These are phyloP conservation scores for Raphanus hybrid DNA, from an alignment of 441 rosid species.

Conservation along the genomic window DNA sequence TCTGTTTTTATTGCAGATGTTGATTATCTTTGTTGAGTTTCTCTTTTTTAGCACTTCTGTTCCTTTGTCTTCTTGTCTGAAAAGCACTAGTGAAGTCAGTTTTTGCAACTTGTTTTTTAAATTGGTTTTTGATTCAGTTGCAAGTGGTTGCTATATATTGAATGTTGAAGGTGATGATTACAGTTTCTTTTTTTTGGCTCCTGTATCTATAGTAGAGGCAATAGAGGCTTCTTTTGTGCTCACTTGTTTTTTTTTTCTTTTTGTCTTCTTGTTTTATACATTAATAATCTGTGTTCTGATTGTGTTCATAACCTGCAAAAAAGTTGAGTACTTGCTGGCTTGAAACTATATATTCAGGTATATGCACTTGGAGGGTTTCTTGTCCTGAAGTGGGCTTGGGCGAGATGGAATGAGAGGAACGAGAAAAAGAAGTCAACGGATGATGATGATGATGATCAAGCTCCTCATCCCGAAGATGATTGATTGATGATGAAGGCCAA, in stretches of 20 bases:
- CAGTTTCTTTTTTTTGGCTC: background rate
- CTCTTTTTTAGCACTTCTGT: background rate
- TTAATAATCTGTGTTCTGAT: background rate
- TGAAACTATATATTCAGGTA: constrained; percentile 53
- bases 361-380: constrained; percentile 90
- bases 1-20: constrained; percentile 13
- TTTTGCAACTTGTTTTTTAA: background rate
- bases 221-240: background rate
- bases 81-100: background rate
- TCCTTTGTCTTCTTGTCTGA: background rate
- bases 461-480: constrained; percentile 34
- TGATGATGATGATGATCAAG: constrained; percentile 45
- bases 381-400: constrained; percentile 83
- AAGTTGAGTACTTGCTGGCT: constrained; percentile 15
- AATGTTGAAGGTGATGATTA: background rate
- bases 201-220: background rate
- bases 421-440: constrained; percentile 47
- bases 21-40: background rate
- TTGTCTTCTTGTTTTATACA: too few relatives aligned
- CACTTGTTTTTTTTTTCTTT: too few relatives aligned
- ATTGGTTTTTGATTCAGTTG: background rate
- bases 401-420: constrained; percentile 88
- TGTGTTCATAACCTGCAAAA: background rate
- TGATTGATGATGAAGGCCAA: background rate
- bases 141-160: background rate